These are phyloP conservation scores for Rhodotorula diobovata DNA, from an alignment of 768 basidiomycete species.

Conservation along the genomic window DNA sequence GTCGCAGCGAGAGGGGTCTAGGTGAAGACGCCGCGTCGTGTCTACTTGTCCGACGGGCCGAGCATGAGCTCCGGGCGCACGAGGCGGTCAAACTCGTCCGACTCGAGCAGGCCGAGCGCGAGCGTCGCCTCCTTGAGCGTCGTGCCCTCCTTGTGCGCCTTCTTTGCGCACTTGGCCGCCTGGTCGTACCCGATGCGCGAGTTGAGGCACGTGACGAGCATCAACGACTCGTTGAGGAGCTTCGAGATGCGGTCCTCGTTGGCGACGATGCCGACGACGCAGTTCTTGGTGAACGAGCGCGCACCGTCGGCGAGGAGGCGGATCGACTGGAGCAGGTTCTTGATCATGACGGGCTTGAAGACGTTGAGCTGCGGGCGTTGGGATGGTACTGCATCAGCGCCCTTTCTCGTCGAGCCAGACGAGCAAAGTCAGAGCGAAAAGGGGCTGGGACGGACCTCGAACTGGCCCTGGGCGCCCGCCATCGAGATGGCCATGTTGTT, in stretches of 20 bases:
- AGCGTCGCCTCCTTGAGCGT: constrained; percentile 95
- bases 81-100: constrained; percentile 90
- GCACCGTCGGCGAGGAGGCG: constrained; percentile 85
- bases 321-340: constrained; percentile 94
- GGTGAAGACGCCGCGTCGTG: too few relatives aligned
- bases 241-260: constrained; percentile 89
- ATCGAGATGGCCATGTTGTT: constrained; percentile 90
- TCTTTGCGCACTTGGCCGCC: constrained; percentile 97
- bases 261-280: constrained; percentile 90
- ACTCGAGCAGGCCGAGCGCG: constrained; percentile 72
- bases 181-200: constrained; percentile 64
- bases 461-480: constrained; percentile 91
- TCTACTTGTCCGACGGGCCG: constrained; percentile 57
- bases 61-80: constrained; percentile 77
- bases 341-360: constrained; percentile 98
- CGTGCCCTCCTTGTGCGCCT: constrained; percentile 97
- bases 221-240: constrained; percentile 87
- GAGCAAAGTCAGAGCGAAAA: not conserved
- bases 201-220: constrained; percentile 97
- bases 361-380: constrained; percentile 76
- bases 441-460: constrained; percentile 62
- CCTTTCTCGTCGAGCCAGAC: too few relatives aligned
- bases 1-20: too few relatives aligned
- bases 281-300: constrained; percentile 93
- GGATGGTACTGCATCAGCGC: not conserved